phyloP scores from a whole-genome alignment of 179 eudicot species.

The Silene coronaria region DNA sequence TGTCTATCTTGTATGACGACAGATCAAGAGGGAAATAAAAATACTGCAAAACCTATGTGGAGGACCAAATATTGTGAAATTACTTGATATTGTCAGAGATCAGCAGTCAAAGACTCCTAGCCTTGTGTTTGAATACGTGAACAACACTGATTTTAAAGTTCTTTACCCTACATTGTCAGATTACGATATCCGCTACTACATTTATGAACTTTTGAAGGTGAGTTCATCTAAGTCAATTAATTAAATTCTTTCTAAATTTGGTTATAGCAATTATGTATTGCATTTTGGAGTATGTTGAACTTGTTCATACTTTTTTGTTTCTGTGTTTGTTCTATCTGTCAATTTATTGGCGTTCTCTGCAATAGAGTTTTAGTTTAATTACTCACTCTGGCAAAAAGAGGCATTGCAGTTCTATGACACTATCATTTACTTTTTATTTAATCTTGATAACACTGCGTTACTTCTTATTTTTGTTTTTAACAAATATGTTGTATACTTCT shows the following conservation, averaged over 20 bases:
- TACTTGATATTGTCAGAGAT: constrained; percentile 93
- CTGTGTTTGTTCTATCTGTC: background rate
- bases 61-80: constrained; percentile 86
- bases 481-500: background rate
- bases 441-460: too few relatives aligned
- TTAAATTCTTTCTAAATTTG: constrained; percentile 16
- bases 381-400: background rate
- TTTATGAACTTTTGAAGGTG: constrained; percentile 85
- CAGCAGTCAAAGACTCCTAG: constrained; percentile 97
- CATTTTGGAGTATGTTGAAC: background rate
- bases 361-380: background rate
- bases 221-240: background rate
- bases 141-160: constrained; percentile 91
- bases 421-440: too few relatives aligned
- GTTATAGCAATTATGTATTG: background rate
- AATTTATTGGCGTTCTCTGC: background rate
- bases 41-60: constrained; percentile 94
- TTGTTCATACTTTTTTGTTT: background rate
- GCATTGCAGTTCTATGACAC: background rate
- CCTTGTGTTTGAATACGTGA: constrained; percentile 84
- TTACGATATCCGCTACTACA: constrained; percentile 84
- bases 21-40: constrained; percentile 94
- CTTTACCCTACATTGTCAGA: constrained; percentile 86
- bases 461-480: background rate
- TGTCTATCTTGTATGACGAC: constrained; percentile 25